Conservation (phyloP, 805 yeast genomes). For the Henningerozyma blattae region DNA sequence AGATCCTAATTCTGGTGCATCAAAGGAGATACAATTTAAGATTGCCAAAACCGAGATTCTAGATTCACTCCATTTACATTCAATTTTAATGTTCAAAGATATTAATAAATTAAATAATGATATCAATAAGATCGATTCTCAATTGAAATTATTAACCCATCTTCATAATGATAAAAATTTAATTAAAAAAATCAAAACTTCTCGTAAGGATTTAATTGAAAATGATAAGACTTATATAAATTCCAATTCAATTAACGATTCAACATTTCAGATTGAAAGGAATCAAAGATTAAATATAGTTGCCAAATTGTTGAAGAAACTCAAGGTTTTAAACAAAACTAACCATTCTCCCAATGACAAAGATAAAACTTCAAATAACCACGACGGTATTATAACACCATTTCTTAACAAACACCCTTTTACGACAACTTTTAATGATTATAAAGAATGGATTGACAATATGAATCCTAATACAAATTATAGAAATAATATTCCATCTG, state of each 20-base stretch:
- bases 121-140: slow-evolving; percentile 44
- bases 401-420: too few relatives aligned
- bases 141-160: slow-evolving; percentile 39
- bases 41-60: slow-evolving; percentile 24
- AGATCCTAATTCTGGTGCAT: too few relatives aligned
- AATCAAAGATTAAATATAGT: slow-evolving; percentile 20
- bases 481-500: too few relatives aligned
- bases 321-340: too few relatives aligned
- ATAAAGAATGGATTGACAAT: too few relatives aligned
- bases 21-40: slow-evolving; percentile 18
- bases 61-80: slow-evolving; percentile 47
- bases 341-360: too few relatives aligned
- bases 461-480: too few relatives aligned
- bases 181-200: slow-evolving; percentile 11
- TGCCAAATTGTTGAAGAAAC: slow-evolving; percentile 15
- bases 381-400: slow-evolving; percentile 13
- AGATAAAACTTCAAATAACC: slow-evolving; percentile 26
- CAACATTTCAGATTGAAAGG: too few relatives aligned
- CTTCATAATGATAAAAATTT: slow-evolving; percentile 25
- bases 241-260: too few relatives aligned
- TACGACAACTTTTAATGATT: too few relatives aligned
- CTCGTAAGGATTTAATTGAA: slow-evolving; percentile 7
- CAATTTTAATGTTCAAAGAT: slow-evolving; percentile 48
- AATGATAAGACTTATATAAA: too few relatives aligned
- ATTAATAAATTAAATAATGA: slow-evolving; percentile 38